Percentiles rank a stretch among this genome's conserved stretches.
Conservation (phyloP, 192 early-diverging fungal genomes). For the Backusella australiensis region DNA sequence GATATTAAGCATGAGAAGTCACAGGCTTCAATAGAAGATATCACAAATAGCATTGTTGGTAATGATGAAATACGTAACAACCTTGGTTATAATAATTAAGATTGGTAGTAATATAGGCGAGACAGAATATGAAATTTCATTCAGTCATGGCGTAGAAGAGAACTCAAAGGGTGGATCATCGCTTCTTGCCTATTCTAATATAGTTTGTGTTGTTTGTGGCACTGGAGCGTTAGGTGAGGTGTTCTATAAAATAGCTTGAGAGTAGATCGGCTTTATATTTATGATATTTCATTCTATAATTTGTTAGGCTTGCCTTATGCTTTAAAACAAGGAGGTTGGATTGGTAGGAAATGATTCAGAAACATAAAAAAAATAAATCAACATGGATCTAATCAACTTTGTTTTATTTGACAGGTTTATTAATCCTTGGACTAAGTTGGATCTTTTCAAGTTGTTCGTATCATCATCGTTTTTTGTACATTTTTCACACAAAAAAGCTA, state of each 20-base stretch:
- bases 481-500: not conserved
- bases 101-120: not conserved
- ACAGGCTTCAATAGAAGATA: not conserved
- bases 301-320: conserved; percentile 59
- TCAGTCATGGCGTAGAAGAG: conserved; percentile 22
- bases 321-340: conserved; percentile 32
- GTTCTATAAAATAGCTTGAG: too few relatives aligned
- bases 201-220: conserved; percentile 76
- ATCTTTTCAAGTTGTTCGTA: conserved; percentile 16
- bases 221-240: conserved; percentile 59
- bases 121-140: conserved; percentile 9
- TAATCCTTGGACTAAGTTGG: conserved; percentile 19
- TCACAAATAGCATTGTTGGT: conserved; percentile 2
- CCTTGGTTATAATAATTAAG: not conserved
- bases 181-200: conserved; percentile 51
- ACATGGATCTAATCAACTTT: not conserved
- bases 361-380: not conserved
- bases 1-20: not conserved
- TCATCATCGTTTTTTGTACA: not conserved
- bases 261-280: too few relatives aligned
- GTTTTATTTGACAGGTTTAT: conserved; percentile 7
- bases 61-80: not conserved
- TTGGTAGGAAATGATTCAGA: conserved; percentile 15
- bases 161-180: conserved; percentile 39
- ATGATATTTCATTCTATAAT: not conserved